A percentile compares a stretch with the other conserved stretches of the same genome.
Conservation (phyloP, 108 stramenopile species). For the Craspedostauros australis region DNA sequence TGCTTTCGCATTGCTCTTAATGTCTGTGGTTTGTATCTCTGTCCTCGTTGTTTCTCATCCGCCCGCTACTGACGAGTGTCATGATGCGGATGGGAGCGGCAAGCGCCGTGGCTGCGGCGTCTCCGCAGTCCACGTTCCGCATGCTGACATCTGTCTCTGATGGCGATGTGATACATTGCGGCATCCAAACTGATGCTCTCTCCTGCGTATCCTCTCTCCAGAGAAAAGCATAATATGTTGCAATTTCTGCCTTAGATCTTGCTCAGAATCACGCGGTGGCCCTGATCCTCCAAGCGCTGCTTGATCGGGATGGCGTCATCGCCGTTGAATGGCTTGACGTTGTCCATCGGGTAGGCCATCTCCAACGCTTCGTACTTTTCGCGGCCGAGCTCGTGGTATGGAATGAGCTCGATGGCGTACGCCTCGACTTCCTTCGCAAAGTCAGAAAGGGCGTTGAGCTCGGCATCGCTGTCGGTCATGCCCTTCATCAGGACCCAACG, state of each 20-base stretch:
- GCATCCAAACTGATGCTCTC: no score
- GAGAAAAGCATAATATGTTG: no score
- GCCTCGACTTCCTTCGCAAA: conserved; percentile 49
- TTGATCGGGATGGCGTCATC: conserved; percentile 39
- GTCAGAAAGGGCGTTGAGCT: conserved; percentile 33
- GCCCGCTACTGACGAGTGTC: no score
- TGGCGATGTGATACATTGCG: no score
- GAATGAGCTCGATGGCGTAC: conserved; percentile 47
- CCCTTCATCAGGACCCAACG: conserved; percentile 57
- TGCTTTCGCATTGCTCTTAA: no score
- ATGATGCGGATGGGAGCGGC: no score
- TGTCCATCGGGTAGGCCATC: conserved; percentile 34
- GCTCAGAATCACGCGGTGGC: conserved; percentile 22
- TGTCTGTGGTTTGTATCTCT: no score
- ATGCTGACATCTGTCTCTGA: no score
- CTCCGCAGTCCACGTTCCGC: no score
- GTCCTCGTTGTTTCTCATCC: no score
- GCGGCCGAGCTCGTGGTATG: conserved; percentile 51
- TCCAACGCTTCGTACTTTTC: conserved; percentile 46
- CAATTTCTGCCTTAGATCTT: neutral
- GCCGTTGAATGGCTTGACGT: conserved; percentile 31
- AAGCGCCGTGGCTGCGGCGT: no score
- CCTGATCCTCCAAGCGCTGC: conserved; percentile 18
- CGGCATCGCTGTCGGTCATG: conserved; percentile 50
- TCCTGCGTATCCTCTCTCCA: no score